A percentile compares a stretch with the other conserved stretches of the same genome.
These are phyloP conservation scores for Termitomyces sp. DNA, from an alignment of 768 basidiomycete species.

Conservation along the genomic window DNA sequence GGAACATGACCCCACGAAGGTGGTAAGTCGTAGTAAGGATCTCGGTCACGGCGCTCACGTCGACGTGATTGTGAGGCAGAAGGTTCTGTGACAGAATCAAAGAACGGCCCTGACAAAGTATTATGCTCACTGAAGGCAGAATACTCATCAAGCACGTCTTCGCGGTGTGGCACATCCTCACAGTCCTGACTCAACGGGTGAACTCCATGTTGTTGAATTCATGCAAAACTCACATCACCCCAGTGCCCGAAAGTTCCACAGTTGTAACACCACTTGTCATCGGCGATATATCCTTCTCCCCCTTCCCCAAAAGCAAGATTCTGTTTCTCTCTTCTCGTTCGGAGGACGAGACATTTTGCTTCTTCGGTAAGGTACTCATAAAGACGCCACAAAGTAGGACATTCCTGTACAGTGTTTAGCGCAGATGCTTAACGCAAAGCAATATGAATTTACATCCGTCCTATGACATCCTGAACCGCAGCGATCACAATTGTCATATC, in stretches of 20 bases:
- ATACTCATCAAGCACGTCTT: slow-evolving; percentile 40
- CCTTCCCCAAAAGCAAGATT: slow-evolving; percentile 54
- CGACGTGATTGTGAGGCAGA: slow-evolving; percentile 19
- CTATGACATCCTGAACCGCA: slow-evolving; percentile 64
- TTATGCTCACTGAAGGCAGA: slow-evolving; percentile 69
- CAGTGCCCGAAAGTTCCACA: slow-evolving; percentile 70
- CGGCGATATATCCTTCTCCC: slow-evolving; percentile 73
- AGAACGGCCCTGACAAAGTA: slow-evolving; percentile 61
- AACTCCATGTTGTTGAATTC: not conserved
- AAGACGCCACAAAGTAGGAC: slow-evolving; percentile 76
- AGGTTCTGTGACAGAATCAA: slow-evolving; percentile 31
- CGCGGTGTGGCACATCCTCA: slow-evolving; percentile 32
- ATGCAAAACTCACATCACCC: slow-evolving; percentile 58
- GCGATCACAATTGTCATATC: slow-evolving; percentile 54
- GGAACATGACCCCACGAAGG: slow-evolving; percentile 46
- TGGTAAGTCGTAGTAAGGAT: slow-evolving; percentile 28
- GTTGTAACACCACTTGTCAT: slow-evolving; percentile 78
- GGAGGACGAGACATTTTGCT: slow-evolving; percentile 39
- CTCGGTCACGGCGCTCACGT: slow-evolving; percentile 39
- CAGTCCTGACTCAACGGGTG: slow-evolving; percentile 48
- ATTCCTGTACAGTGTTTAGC: slow-evolving; percentile 47
- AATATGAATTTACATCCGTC: slow-evolving; percentile 45
- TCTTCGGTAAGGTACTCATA: slow-evolving; percentile 65
- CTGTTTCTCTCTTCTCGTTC: slow-evolving; percentile 43
- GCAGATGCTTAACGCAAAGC: not conserved